These are phyloP conservation scores for Leptographium radiaticola DNA, from an alignment of 2,329 filamentous ascomycete species.

Conservation along the genomic window DNA sequence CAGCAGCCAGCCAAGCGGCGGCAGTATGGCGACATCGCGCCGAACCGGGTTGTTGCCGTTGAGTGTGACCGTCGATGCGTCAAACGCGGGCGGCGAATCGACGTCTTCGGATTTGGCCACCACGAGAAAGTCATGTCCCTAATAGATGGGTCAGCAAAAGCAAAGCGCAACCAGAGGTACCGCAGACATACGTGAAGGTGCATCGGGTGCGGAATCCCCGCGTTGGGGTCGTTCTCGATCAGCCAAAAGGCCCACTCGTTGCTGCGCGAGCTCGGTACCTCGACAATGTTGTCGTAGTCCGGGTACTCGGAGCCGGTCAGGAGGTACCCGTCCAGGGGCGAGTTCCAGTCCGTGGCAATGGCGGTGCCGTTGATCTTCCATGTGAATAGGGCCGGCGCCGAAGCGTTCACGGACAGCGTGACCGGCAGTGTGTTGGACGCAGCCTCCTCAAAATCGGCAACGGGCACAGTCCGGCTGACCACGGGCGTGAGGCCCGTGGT, in stretches of 20 bases:
- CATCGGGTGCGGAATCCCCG: conserved; percentile 10
- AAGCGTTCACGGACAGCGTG: background rate
- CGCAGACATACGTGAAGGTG: conserved; percentile 11
- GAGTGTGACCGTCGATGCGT: conserved; percentile 11
- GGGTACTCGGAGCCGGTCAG: conserved; percentile 17
- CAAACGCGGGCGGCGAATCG: conserved; percentile 7
- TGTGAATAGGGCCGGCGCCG: background rate
- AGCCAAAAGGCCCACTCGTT: conserved; percentile 11
- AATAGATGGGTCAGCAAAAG: background rate
- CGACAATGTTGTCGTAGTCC: conserved; percentile 13
- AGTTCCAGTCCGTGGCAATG: conserved; percentile 22
- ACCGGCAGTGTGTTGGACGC: conserved; percentile 2
- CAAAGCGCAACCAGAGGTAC: background rate
- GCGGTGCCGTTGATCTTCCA: conserved; percentile 15
- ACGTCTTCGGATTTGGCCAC: conserved; percentile 14
- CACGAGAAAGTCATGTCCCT: conserved; percentile 17
- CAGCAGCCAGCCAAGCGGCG: conserved; percentile 27
- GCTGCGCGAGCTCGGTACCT: conserved; percentile 8
- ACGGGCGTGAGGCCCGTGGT: conserved; percentile 2
- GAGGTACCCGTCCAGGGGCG: conserved; percentile 21
- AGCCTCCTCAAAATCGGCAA: background rate
- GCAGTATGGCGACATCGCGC: conserved; percentile 30
- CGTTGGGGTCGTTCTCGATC: conserved; percentile 7
- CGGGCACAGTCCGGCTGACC: conserved; percentile 1
- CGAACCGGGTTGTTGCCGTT: conserved; percentile 27